These are phyloP conservation scores for Cryptosporidium canis DNA, from an alignment of 169 alveolate genomes.

Conservation along the genomic window DNA sequence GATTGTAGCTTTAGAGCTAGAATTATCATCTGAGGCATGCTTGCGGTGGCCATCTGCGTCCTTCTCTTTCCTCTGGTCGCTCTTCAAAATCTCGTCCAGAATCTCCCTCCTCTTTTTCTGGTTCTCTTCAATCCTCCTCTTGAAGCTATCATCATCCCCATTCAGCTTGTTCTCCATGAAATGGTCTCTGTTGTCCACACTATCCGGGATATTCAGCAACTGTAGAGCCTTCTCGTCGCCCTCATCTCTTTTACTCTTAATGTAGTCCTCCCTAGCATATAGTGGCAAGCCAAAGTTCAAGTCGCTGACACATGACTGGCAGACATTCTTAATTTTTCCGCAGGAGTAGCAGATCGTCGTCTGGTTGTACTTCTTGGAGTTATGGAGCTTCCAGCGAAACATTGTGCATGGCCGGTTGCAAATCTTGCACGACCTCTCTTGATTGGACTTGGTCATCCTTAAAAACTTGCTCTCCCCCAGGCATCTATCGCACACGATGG, in stretches of 20 bases:
- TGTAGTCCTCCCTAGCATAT: constrained; percentile 91
- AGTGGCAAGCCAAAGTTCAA: constrained; percentile 97
- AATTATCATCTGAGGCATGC: background rate
- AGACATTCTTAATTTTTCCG: constrained; percentile 97
- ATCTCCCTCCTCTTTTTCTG: constrained; percentile 17
- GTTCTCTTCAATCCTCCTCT: background rate
- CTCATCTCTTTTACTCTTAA: constrained; percentile 73
- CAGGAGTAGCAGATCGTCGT: constrained; percentile 97
- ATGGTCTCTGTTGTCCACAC: constrained; percentile 80
- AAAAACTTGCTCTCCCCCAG: constrained; percentile 97
- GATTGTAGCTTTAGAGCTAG: constrained; percentile 7
- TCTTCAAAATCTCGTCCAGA: constrained; percentile 5
- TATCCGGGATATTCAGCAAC: constrained; percentile 78
- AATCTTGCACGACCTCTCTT: constrained; percentile 95
- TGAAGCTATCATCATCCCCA: constrained; percentile 22
- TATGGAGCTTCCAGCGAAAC: constrained; percentile 98
- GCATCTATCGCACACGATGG: constrained; percentile 96
- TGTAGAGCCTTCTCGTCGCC: constrained; percentile 76
- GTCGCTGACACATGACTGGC: constrained; percentile 97
- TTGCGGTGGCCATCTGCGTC: background rate
- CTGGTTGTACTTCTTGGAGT: constrained; percentile 92
- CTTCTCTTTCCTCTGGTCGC: background rate
- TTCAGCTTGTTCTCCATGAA: constrained; percentile 67
- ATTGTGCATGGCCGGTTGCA: constrained; percentile 97
- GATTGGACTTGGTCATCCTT: constrained; percentile 93